Conservation (phyloP, 225 moss, liverwort and hornwort species). For the Physcomitrium patens region DNA sequence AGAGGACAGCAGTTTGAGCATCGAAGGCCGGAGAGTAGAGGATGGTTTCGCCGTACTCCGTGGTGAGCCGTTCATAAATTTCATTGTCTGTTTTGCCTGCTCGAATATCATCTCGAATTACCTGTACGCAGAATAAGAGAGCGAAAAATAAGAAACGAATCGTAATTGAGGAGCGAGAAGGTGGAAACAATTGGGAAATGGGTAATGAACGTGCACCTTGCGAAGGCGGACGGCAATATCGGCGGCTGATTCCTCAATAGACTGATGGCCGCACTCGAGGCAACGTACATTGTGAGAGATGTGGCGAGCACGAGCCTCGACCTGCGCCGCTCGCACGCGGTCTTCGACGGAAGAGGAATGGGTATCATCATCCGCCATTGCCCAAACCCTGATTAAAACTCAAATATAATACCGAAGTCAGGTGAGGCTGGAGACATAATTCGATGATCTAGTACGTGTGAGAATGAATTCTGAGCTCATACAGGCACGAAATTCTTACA, state of each 20-base stretch:
- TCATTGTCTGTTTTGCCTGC: constrained; percentile 81
- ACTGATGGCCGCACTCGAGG: constrained; percentile 88
- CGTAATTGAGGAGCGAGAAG: neutral
- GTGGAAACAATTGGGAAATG: no score
- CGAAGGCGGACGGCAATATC: constrained; percentile 85
- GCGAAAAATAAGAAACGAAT: neutral
- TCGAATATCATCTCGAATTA: constrained; percentile 87
- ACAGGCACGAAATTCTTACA: no score
- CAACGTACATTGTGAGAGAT: constrained; percentile 94
- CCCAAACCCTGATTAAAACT: neutral
- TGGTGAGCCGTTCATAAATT: constrained; percentile 73
- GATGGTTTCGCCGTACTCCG: constrained; percentile 86
- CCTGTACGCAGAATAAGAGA: constrained; percentile 40
- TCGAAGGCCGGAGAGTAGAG: constrained; percentile 90
- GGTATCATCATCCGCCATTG: constrained; percentile 25
- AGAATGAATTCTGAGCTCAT: no score
- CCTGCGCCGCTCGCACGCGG: constrained; percentile 71
- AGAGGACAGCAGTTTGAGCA: constrained; percentile 85
- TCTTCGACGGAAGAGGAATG: constrained; percentile 41
- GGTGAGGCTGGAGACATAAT: no score
- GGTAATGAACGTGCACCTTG: constrained; percentile 46
- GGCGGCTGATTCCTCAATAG: constrained; percentile 95
- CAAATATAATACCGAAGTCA: no score
- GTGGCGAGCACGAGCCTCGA: constrained; percentile 90
- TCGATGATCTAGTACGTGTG: no score